Evolutionary conservation across 2,329 filamentous ascomycete genomes (phyloP), one percentile per base, ranked within the genome.

Genomic region (Claviceps humidiphila): DNA sequence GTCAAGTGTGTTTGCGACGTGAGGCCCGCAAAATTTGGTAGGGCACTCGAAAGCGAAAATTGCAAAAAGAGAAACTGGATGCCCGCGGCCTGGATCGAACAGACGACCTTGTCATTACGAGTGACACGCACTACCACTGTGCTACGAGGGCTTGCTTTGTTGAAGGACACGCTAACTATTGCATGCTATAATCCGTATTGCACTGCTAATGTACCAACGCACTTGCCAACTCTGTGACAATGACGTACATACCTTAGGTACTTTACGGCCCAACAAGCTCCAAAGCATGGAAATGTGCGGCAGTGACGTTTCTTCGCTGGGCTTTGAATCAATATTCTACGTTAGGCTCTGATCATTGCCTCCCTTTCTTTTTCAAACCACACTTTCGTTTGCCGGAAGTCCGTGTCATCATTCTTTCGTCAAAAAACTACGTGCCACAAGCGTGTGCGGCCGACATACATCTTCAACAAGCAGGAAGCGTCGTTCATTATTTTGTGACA

Each of bases 51-150:
- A 4, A 11, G 11, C 1, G 4, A 22, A 8, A 14, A 8, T 1
- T 3, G 9, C 22, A 43, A 43, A 24, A 43, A 16, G 1, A 0
- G 24, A 24, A 14, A 1, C 1, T 5, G 2, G 0, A 8, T 46
- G 44, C 44, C 44, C 44, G 44, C 44, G 44, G 44, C 44, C 44
- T 46, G 44, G 44, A 46, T 46, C 44, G 44, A 46, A 46, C 44
- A 46, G 44, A 46, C 44, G 44, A 46, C 44, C 44, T 46, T 26
- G 44, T 46, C 44, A 46, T 46, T 46, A 46, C 44, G 44, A 46
- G 44, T 46, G 44, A 46, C 44, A 26, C 44, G 44, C 44, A 46
- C 44, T 46, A 46, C 44, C 44, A 46, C 44, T 46, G 44, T 46
- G 44, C 44, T 46, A 46, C 44, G 44, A 46, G 44, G 44, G 44